Base-by-base conservation (phyloP, 2,329 filamentous ascomycete species). In the Leptographium flavum region DNA sequence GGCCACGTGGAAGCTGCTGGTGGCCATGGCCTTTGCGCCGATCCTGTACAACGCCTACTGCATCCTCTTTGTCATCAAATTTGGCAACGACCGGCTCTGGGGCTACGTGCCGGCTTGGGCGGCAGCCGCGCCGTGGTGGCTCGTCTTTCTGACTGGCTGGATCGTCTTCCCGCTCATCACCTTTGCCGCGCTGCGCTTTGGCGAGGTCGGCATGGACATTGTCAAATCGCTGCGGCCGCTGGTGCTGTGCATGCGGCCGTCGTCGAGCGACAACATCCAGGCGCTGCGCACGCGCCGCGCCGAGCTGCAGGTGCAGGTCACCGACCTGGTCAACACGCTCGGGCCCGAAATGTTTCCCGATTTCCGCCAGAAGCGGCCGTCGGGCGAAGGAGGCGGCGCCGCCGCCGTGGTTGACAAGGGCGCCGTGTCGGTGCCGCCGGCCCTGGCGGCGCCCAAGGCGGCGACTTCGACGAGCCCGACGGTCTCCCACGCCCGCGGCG, bases 121-220 rank as follows among this genome's bases (percentile, higher is more conserved):
- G 3, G 45, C 28, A 40, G 38, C 48, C 7, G 46, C 47, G 28
- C 85, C 88, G 1, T 73, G 88, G 47, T 94, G 82, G 77, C 60
- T 78, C 7, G 52, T 55, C 21, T 79, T 88, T 51, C 60, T 86
- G 10, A 74, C 78, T 33, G 83, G 87, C 42, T 81, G 85, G 66
- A 70, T 86, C 40, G 67, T 93, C 52, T 94, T 94, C 69, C 83
- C 88, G 6, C 74, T 79, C 22, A 83, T 95, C 55, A 95, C 88
- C 0, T 95, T 94, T 61, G 88, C 87, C 5, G 87, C 92, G 7
- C 78, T 98, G 43, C 82, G 92, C 11, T 94, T 96, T 53, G 92
- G 92, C 39, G 92, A 98, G 65, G 82, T 94, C n/a, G 92, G 90
- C 43, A 95, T 98, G 87, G 92, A 98, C 58, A 95, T 98, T 46